These are phyloP conservation scores for Sporothrix humicola DNA, from an alignment of 2,329 filamentous ascomycete species.

Conservation along the genomic window DNA sequence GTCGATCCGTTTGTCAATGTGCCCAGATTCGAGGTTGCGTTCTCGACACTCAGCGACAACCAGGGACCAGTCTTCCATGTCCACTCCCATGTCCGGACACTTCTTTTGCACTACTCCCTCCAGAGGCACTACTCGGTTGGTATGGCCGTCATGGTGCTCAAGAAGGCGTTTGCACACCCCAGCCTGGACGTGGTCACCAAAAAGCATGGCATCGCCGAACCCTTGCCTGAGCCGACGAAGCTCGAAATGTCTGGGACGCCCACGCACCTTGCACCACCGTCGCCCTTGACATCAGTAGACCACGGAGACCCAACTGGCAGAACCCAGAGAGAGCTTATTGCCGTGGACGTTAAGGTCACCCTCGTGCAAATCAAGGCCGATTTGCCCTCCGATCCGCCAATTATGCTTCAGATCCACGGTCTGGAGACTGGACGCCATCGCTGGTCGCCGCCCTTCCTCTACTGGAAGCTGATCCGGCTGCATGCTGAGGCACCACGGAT, in stretches of 20 bases:
- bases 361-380: constrained; percentile 87
- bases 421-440: constrained; percentile 83
- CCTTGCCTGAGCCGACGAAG: background rate
- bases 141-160: constrained; percentile 77
- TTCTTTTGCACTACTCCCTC: constrained; percentile 87
- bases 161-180: constrained; percentile 68
- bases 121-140: constrained; percentile 91
- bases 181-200: constrained; percentile 47
- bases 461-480: constrained; percentile 77
- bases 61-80: constrained; percentile 89
- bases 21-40: constrained; percentile 83
- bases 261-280: background rate
- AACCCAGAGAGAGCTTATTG: constrained; percentile 67
- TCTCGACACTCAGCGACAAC: constrained; percentile 83
- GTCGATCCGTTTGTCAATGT: constrained; percentile 83
- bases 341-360: constrained; percentile 79
- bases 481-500: constrained; percentile 88
- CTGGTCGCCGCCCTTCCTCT: constrained; percentile 83
- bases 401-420: constrained; percentile 88
- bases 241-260: background rate
- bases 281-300: background rate
- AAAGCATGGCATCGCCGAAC: constrained; percentile 25
- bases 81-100: constrained; percentile 77
- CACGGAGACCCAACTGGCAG: background rate
- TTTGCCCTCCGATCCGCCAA: constrained; percentile 84